Evolutionary conservation across 1,139 yeast species (phyloP).

Genomic region (Yamadazyma spencermartinsiae): DNA sequence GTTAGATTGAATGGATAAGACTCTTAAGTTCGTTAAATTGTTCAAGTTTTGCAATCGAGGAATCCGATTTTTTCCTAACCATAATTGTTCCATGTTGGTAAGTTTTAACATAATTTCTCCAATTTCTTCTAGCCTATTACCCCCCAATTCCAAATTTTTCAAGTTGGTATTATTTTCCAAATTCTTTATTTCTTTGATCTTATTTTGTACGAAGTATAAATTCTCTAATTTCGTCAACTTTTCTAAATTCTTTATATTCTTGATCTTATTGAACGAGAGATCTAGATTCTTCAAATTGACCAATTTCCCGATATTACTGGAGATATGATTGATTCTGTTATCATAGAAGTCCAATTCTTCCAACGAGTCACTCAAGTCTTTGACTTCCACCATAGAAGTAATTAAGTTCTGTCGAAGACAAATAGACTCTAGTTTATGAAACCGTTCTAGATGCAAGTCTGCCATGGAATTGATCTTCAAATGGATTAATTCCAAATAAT

Average conservation of each 20-base stretch:
- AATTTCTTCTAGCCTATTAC: constrained; percentile 73
- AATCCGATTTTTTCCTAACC: constrained; percentile 92
- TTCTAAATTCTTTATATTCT: constrained; percentile 79
- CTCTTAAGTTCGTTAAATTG: constrained; percentile 61
- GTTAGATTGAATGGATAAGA: constrained; percentile 88
- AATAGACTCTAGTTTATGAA: constrained; percentile 56
- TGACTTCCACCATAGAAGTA: constrained; percentile 70
- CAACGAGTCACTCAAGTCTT: constrained; percentile 53
- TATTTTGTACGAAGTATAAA: constrained; percentile 86
- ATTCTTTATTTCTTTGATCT: constrained; percentile 70
- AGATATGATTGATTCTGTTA: constrained; percentile 85
- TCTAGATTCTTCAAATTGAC: constrained; percentile 64
- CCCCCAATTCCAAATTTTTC: constrained; percentile 84
- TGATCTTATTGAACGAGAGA: constrained; percentile 86
- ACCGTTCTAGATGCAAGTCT: constrained; percentile 62
- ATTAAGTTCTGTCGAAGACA: constrained; percentile 86
- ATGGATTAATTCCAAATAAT: constrained; percentile 75
- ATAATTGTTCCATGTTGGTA: constrained; percentile 65
- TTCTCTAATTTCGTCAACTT: constrained; percentile 61
- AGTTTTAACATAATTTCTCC: constrained; percentile 56
- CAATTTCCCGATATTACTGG: constrained; percentile 63
- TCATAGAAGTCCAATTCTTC: constrained; percentile 90
- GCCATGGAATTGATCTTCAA: constrained; percentile 69
- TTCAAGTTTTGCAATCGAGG: constrained; percentile 62
- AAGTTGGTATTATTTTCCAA: constrained; percentile 59